Evolutionary conservation across 257 asterid species (phyloP), one percentile per base, ranked within the genome.

Genomic region (Solanum chiquidenum): DNA sequence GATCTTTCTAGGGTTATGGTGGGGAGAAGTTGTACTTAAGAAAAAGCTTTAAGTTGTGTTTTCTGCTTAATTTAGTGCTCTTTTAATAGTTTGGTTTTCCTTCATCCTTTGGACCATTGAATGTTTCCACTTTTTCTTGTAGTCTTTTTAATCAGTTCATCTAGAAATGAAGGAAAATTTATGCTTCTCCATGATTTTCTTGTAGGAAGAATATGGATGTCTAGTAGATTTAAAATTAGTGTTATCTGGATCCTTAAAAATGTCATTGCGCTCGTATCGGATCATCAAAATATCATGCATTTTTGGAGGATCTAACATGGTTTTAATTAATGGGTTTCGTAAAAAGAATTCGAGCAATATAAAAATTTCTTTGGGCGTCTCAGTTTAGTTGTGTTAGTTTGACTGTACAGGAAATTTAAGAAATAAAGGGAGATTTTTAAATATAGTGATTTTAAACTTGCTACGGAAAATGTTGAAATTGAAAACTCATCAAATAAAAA

Each of bases 11-110:
- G 88, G 74, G 35, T 68, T 80, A 73, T 83, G 84, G 86, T 85
- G 72, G 86, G 38, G 84, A 60, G 64, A 21, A 86, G 87, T 88
- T 92, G 93, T 91, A 90, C 90, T 87, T 93, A 49, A 88, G 90
- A 84, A 87, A 84, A 87, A 88, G 87, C 88, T 49, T 83, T 69
- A 83, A 83, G 86, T 55, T 79, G 68, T 86, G 71, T 91, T 86
- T 87, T 71, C 89, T 90, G 66, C 77, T 91, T 55, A 46, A 42
- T 75, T 49, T 82, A 82, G 69, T 49, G 12, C 29, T 82, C 11
- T 82, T 82, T 52, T 82, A 82, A 29, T 82, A 49, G 69, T 82
- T 85, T 85, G 87, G 7, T 33, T 85, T 85, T 37, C 88, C 46
- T 86, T 71, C 68, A 73, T 9, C 83, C 40, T 71, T 75, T 66